phyloP scores from a whole-genome alignment of 768 basidiomycete species.

The Kwoniella dendrophila region DNA sequence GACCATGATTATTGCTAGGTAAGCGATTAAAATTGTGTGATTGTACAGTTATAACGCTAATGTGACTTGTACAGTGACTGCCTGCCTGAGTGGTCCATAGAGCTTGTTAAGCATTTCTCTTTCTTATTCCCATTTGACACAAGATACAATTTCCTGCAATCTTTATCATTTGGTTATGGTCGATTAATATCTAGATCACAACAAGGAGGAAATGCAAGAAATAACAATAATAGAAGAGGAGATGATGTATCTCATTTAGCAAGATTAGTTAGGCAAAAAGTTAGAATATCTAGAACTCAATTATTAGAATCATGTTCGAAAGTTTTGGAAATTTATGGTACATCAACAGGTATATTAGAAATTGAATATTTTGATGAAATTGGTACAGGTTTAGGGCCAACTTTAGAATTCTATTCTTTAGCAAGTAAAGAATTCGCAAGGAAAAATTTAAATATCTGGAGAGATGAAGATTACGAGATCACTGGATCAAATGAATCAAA shows the following conservation, averaged over 20 bases:
- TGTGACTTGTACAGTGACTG: slow-evolving; percentile 67
- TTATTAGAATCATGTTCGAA: slow-evolving; percentile 95
- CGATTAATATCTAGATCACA: slow-evolving; percentile 94
- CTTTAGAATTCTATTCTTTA: slow-evolving; percentile 96
- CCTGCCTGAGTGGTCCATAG: slow-evolving; percentile 94
- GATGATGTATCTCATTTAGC: slow-evolving; percentile 91
- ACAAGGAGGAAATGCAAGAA: slow-evolving; percentile 83
- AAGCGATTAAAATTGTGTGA: slow-evolving; percentile 33
- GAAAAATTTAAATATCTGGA: slow-evolving; percentile 85
- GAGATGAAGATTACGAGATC: slow-evolving; percentile 89
- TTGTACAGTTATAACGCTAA: neutral
- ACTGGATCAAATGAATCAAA: no score
- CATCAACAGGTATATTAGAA: slow-evolving; percentile 88
- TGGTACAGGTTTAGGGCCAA: slow-evolving; percentile 94
- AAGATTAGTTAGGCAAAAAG: slow-evolving; percentile 90
- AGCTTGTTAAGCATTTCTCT: slow-evolving; percentile 93
- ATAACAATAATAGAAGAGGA: slow-evolving; percentile 66
- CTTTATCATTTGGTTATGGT: slow-evolving; percentile 95
- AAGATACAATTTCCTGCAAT: slow-evolving; percentile 94
- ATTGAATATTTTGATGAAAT: slow-evolving; percentile 99
- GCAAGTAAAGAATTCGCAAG: slow-evolving; percentile 94
- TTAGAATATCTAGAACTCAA: slow-evolving; percentile 91
- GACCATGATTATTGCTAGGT: slow-evolving; percentile 99
- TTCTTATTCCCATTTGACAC: slow-evolving; percentile 99
- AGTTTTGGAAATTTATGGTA: slow-evolving; percentile 87